Evolutionary conservation across 495 filamentous ascomycete genomes (phyloP), one percentile per base, ranked within the genome.

Genomic region (Trichoderma asperelloides): DNA sequence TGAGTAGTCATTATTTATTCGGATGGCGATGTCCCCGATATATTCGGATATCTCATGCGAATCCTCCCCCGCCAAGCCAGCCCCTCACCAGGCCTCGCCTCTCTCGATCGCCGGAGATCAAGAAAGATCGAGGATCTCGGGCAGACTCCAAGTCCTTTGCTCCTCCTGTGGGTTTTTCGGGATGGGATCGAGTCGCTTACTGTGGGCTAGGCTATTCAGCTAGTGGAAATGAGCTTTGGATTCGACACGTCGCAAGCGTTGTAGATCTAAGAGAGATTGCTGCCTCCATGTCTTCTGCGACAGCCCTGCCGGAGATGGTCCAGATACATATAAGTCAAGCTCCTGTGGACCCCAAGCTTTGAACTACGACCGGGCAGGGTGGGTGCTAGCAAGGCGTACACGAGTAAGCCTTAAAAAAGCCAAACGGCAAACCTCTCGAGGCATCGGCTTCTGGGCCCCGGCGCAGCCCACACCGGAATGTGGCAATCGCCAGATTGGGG

Each of bases 331-430:
- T 30, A 60, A 30, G 23, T 60, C 25, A 13, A 60, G 55, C 55
- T 60, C 55, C 11, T 60, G 55, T 60, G 55, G 55, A 30, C 23
- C 49, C 55, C 55, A 60, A 60, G 27, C 55, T 60, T 60, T 30
- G n/a, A 13, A 30, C 55, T 55, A 25, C 21, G 4, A 23, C 49
- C 49, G 49, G 8, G 49, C 49, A 55, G 49, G 49, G 41, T 45
- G 43, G 43, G 47, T 51, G 18, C n/a, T 51, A n/a, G 47, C 47
- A 21, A 25, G 47, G 33, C 43, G 16, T 47, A 47, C 15, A n/a
- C 55, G 5, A 13, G n/a, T 60, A 60, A 60, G 55, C 55, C 27
- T 60, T 28, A 60, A 9, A 25, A 60, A 15, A 30, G 55, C 23
- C 55, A 28, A 60, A 30, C 28, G 25, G 55, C 8, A n/a, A 47